Evolutionary conservation across 1,284 basidiomycete species (phyloP).

Genomic region (Fomes fomentarius): DNA sequence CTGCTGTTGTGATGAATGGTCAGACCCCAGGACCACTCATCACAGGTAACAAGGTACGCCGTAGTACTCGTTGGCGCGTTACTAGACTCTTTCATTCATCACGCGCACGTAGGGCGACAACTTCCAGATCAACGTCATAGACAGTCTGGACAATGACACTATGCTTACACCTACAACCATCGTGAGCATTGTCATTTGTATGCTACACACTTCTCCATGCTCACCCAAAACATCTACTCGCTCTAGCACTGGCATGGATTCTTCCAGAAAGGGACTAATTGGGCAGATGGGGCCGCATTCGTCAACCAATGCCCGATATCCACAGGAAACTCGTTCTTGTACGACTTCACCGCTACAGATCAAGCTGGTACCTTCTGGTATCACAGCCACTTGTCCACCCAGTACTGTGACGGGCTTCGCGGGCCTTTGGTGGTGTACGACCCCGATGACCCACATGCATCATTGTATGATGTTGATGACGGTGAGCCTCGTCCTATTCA

Average conservation of each 20-base stretch:
- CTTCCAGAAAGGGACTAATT: slow-evolving; percentile 35
- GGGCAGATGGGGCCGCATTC: slow-evolving; percentile 38
- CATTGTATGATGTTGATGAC: slow-evolving; percentile 46
- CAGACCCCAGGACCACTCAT: slow-evolving; percentile 32
- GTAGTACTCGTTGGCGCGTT: background rate
- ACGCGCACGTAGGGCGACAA: slow-evolving; percentile 33
- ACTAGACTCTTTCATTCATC: too few species aligned
- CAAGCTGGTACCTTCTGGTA: slow-evolving; percentile 36
- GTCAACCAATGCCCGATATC: slow-evolving; percentile 57
- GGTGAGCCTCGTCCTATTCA: slow-evolving; percentile 25
- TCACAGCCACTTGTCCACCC: slow-evolving; percentile 30
- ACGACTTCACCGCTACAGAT: slow-evolving; percentile 35
- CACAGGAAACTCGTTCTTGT: slow-evolving; percentile 47
- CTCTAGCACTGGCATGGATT: slow-evolving; percentile 43
- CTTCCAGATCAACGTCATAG: slow-evolving; percentile 39
- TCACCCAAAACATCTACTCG: background rate
- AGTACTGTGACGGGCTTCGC: slow-evolving; percentile 38
- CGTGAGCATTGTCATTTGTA: slow-evolving; percentile 25
- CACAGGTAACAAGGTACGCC: slow-evolving; percentile 26
- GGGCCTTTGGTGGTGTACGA: slow-evolving; percentile 47
- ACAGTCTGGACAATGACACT: slow-evolving; percentile 34
- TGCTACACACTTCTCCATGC: background rate
- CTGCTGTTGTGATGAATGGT: slow-evolving; percentile 13
- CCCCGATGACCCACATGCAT: slow-evolving; percentile 39
- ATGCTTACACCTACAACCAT: slow-evolving; percentile 39